A percentile compares a stretch with the other conserved stretches of the same genome.
Evolutionary conservation across 2,329 filamentous ascomycete genomes (phyloP).

Genomic region (Thelonectria blattea): DNA sequence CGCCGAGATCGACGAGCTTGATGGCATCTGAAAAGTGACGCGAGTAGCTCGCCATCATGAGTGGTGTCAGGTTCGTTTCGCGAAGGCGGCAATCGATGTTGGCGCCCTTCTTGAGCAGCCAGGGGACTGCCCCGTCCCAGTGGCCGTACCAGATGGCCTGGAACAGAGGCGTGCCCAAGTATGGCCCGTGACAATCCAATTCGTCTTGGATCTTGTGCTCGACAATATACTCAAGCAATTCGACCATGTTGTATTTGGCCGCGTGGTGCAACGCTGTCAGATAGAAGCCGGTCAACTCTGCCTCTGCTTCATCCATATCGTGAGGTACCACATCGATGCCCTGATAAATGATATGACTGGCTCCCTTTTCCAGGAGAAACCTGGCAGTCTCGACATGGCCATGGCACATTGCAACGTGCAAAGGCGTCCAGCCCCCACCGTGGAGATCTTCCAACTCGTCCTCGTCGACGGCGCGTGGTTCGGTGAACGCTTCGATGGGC

Average conservation of each 20-base stretch:
- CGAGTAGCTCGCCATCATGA: conserved; percentile 39
- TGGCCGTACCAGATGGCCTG: conserved; percentile 38
- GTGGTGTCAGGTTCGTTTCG: conserved; percentile 35
- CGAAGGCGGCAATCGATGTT: conserved; percentile 34
- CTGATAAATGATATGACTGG: conserved; percentile 35
- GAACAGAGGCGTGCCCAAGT: conserved; percentile 37
- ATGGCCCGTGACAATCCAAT: conserved; percentile 33
- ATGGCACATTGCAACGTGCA: conserved; percentile 38
- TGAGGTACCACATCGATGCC: conserved; percentile 36
- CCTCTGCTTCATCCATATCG: conserved; percentile 27
- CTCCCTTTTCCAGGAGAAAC: conserved; percentile 31
- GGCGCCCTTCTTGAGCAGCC: conserved; percentile 36
- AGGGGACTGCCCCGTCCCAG: conserved; percentile 36
- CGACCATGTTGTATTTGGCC: conserved; percentile 30
- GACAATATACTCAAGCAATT: conserved; percentile 28
- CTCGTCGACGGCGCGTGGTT: conserved; percentile 35
- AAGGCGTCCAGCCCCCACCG: conserved; percentile 38
- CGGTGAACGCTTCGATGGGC: conserved; percentile 35
- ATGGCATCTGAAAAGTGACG: conserved; percentile 38
- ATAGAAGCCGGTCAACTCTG: conserved; percentile 30
- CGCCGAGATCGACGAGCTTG: conserved; percentile 35
- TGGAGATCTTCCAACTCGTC: conserved; percentile 38
- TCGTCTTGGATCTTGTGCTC: conserved; percentile 30
- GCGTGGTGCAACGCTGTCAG: conserved; percentile 38
- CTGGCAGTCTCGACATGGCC: conserved; percentile 34